These are phyloP conservation scores for Aspergillus intermedius DNA, from an alignment of 2,329 filamentous ascomycete genomes.

Conservation along the genomic window DNA sequence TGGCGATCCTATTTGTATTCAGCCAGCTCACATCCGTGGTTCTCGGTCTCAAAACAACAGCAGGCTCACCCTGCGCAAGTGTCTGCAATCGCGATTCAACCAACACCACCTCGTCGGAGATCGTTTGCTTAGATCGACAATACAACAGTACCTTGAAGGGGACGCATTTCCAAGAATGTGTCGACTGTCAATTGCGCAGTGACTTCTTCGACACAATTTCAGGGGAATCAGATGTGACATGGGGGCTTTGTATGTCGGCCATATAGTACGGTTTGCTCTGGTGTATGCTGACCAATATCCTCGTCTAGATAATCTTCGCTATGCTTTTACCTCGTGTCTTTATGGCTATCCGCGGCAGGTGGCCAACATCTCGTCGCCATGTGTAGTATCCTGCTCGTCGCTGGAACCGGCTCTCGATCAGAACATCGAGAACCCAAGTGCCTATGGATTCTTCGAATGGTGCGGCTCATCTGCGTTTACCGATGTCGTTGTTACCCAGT, in stretches of 20 bases:
- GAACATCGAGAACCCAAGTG: slow-evolving; percentile 22
- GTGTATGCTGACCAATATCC: slow-evolving; percentile 1
- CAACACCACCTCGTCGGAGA: slow-evolving; percentile 36
- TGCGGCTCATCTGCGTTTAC: slow-evolving; percentile 34
- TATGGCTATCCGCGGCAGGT: slow-evolving; percentile 34
- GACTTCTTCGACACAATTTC: slow-evolving; percentile 25
- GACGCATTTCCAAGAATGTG: slow-evolving; percentile 33
- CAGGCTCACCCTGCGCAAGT: slow-evolving; percentile 34
- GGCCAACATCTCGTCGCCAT: slow-evolving; percentile 38
- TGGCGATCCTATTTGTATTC: slow-evolving; percentile 13
- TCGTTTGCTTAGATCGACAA: slow-evolving; percentile 36
- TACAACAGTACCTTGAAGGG: slow-evolving; percentile 30
- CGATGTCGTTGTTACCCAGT: slow-evolving; percentile 36
- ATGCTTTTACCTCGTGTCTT: slow-evolving; percentile 38
- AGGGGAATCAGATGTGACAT: slow-evolving; percentile 39
- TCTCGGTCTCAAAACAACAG: slow-evolving; percentile 24
- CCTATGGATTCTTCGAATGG: slow-evolving; percentile 29
- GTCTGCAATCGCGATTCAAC: slow-evolving; percentile 23
- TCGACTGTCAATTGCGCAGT: slow-evolving; percentile 38
- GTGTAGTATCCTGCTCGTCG: slow-evolving; percentile 37
- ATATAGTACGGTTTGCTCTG: not conserved
- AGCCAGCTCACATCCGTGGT: slow-evolving; percentile 16
- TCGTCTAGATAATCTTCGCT: slow-evolving; percentile 40
- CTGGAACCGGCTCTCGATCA: slow-evolving; percentile 27
- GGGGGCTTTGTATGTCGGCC: slow-evolving; percentile 39